Percentiles rank a stretch among this genome's conserved stretches.
phyloP scores from a whole-genome alignment of 352 stramenopile genomes.

The Phytophthora litchii region DNA sequence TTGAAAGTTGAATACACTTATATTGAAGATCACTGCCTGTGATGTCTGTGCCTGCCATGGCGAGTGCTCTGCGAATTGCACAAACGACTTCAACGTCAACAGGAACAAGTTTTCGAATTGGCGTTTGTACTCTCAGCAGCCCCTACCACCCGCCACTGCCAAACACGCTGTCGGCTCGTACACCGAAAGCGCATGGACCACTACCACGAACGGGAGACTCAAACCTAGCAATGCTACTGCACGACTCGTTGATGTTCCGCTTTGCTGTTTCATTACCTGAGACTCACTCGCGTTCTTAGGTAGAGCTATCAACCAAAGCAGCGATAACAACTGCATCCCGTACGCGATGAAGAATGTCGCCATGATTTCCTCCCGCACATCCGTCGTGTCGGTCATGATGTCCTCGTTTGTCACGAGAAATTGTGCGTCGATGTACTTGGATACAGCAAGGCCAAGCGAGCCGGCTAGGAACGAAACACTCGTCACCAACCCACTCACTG shows the following conservation, averaged over 20 bases:
- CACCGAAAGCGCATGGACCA: conserved; percentile 62
- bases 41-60: conserved; percentile 10
- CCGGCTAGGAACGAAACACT: conserved; percentile 52
- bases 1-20: conserved; percentile 34
- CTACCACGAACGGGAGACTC: conserved; percentile 30
- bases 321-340: conserved; percentile 47
- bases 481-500: conserved; percentile 49
- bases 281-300: conserved; percentile 47
- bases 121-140: conserved; percentile 31
- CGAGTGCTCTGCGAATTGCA: no score
- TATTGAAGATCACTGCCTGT: conserved; percentile 26
- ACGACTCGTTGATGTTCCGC: conserved; percentile 30
- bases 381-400: conserved; percentile 47
- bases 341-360: conserved; percentile 63
- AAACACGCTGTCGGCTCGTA: conserved; percentile 55
- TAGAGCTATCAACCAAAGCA: conserved; percentile 54
- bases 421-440: conserved; percentile 64
- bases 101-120: no score
- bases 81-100: background rate
- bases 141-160: conserved; percentile 47
- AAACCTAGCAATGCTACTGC: conserved; percentile 24
- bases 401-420: conserved; percentile 52
- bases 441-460: conserved; percentile 50
- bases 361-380: conserved; percentile 51
- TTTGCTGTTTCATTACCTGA: conserved; percentile 31